Evolutionary conservation across 140 eudicot genomes (phyloP), one percentile per base, ranked within the genome.

Genomic region (Senecio squalidus): DNA sequence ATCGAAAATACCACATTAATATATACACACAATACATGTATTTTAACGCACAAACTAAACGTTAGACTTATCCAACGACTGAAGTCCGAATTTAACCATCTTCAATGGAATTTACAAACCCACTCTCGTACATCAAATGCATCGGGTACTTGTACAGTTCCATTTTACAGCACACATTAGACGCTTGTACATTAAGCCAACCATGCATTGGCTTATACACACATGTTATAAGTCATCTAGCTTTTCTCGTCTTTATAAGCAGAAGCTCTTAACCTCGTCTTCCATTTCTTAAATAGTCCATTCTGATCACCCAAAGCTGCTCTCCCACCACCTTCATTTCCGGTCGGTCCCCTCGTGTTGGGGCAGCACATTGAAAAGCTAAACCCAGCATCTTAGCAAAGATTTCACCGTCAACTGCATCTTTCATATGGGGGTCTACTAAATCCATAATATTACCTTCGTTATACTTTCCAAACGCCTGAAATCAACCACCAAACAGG

Each of bases 301-400:
- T 78, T 80, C 98, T 81, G 15, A 87, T 87, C 26, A 58, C 86
- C 98, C 98, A 91, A 10, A 91, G 47, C 65, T 80, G 88, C 82
- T 91, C 95, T 31, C 96, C 95, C 22, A 84, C 98, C 20, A 67
- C 31, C 68, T 84, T 87, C 98, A 91, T 91, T 48, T 87, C 95
- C 5, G 96, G 98, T 6, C 98, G 84, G 64, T 91, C 96, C 0
- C 58, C 78, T 55, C 96, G 78, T 21, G 84, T 77, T 1, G 98
- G 96, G n/a, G 98, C 98, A 11, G 84, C 96, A 66, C 98, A 91
- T 25, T 75, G 88, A 48, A 91, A 73, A 1, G 96, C 98, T 74
- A 91, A 58, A 52, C 72, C 76, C 44, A 91, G 78, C 85, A 91
- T 81, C 70, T 70, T 84, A 60, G 36, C 40, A 30, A 87, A 71